These are phyloP conservation scores for Blastomyces parvus DNA, from an alignment of 2,329 filamentous ascomycete species.

Conservation along the genomic window DNA sequence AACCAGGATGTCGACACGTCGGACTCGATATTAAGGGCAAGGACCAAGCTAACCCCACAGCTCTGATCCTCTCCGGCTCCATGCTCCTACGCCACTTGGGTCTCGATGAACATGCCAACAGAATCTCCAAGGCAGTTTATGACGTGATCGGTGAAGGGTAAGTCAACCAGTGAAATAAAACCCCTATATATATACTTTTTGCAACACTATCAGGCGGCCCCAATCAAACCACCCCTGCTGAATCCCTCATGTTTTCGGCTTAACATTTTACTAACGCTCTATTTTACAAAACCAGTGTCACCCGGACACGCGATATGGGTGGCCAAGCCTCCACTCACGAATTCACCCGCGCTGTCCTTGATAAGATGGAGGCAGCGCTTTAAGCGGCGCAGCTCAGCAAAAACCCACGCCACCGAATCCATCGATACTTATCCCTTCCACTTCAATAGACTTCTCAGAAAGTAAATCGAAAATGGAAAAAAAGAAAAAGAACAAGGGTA, in stretches of 20 bases:
- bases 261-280: slow-evolving; percentile 33
- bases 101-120: slow-evolving; percentile 95
- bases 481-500: not conserved
- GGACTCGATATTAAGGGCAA: slow-evolving; percentile 99
- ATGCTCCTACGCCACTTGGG: slow-evolving; percentile 97
- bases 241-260: not conserved
- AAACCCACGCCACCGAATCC: not conserved
- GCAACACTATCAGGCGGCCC: not conserved
- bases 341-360: slow-evolving; percentile 87
- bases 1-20: slow-evolving; percentile 98
- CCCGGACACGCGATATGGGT: slow-evolving; percentile 92
- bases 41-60: slow-evolving; percentile 97
- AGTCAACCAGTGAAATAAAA: slow-evolving; percentile 29
- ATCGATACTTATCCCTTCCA: not conserved
- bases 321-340: slow-evolving; percentile 81
- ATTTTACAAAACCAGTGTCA: slow-evolving; percentile 49
- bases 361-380: slow-evolving; percentile 76
- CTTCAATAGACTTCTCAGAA: too few relatives aligned
- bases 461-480: not conserved
- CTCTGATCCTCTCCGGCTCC: slow-evolving; percentile 84
- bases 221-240: not conserved
- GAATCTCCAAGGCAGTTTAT: slow-evolving; percentile 76
- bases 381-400: slow-evolving; percentile 37
- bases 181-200: not conserved
- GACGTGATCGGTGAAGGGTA: slow-evolving; percentile 83